phyloP scores from a whole-genome alignment of 2,329 filamentous ascomycete species.

The Penicillium sp. region DNA sequence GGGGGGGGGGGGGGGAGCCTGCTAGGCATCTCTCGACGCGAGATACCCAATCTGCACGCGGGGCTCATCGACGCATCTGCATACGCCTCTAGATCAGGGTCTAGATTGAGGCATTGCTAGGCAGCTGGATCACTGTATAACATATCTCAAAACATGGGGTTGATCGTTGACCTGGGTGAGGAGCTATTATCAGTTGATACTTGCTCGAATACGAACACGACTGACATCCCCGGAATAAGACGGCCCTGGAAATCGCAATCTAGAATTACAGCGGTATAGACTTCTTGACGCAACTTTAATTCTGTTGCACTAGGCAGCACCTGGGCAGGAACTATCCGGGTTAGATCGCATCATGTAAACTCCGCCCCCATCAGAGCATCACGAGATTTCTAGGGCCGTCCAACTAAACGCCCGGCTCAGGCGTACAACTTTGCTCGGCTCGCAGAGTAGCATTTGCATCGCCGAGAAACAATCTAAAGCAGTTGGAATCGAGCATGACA shows the following conservation, averaged over 20 bases:
- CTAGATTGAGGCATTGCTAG: background rate
- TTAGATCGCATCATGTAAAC: background rate
- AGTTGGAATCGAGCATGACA: background rate
- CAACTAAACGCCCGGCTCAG: background rate
- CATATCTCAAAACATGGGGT: background rate
- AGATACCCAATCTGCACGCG: background rate
- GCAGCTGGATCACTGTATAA: background rate
- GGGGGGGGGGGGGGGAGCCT: background rate
- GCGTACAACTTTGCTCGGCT: background rate
- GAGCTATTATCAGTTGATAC: background rate
- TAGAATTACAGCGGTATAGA: background rate
- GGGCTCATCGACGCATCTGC: background rate
- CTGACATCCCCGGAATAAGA: background rate
- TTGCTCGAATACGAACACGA: background rate
- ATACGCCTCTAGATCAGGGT: background rate
- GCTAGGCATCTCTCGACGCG: slow-evolving; percentile 1
- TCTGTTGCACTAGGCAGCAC: background rate
- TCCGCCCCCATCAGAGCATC: background rate
- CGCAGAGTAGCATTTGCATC: background rate
- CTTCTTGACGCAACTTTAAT: background rate
- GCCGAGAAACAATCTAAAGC: background rate
- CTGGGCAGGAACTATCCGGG: background rate
- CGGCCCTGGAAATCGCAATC: no score
- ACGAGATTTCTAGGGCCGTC: background rate
- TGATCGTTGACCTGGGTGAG: background rate